Conservation (phyloP, 805 yeast species). For the Candida endomychidarum region DNA sequence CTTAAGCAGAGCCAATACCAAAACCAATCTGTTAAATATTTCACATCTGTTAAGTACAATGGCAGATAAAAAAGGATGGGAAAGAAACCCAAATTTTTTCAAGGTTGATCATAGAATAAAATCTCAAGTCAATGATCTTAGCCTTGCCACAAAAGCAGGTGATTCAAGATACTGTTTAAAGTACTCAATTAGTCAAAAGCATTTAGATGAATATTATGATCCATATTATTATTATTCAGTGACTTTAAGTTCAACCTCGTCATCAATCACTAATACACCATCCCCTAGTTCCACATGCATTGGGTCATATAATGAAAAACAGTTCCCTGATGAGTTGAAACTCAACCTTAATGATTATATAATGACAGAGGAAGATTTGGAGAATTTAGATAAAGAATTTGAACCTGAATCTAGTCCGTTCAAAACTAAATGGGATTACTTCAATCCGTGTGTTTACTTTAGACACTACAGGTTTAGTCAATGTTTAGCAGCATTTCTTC, state of each 20-base stretch:
- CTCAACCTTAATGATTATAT: slow-evolving; percentile 7
- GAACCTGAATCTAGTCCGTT: slow-evolving; percentile 11
- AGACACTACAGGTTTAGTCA: slow-evolving; percentile 12
- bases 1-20: no score
- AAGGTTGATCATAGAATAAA: slow-evolving; percentile 12
- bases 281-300: neutral
- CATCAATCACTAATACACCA: neutral
- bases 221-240: slow-evolving; percentile 16
- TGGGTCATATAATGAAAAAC: neutral
- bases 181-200: neutral
- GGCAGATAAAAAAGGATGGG: neutral
- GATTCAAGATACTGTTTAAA: slow-evolving; percentile 17
- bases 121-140: slow-evolving; percentile 9
- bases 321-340: slow-evolving; percentile 2
- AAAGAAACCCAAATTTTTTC: slow-evolving; percentile 17
- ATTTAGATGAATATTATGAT: slow-evolving; percentile 14
- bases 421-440: slow-evolving; percentile 11
- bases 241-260: neutral
- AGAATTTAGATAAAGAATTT: slow-evolving; percentile 15
- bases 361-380: slow-evolving; percentile 13
- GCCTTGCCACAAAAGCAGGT: slow-evolving; percentile 14
- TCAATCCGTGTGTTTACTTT: slow-evolving; percentile 13
- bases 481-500: slow-evolving; percentile 11
- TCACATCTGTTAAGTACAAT: no score
- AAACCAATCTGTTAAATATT: neutral